Conservation (phyloP, 2,329 filamentous ascomycete species). For the Colletotrichum sp. region DNA sequence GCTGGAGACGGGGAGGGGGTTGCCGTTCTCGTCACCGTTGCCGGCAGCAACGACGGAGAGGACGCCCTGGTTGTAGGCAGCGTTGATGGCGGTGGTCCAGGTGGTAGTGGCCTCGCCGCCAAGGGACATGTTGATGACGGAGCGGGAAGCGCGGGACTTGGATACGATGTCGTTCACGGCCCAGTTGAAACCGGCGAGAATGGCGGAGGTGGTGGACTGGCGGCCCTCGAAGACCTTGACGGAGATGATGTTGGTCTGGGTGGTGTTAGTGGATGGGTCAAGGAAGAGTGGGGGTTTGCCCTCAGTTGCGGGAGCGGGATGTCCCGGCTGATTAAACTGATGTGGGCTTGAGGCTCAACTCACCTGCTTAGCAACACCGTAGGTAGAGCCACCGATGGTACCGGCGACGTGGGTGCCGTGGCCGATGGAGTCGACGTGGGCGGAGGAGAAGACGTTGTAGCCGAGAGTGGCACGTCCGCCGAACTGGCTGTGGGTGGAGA, state of each 20-base stretch:
- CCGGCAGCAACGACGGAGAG: slow-evolving; percentile 61
- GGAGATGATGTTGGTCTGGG: slow-evolving; percentile 39
- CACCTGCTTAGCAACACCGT: slow-evolving; percentile 50
- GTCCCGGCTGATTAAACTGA: not conserved
- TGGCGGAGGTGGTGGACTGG: slow-evolving; percentile 30
- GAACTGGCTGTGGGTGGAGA: slow-evolving; percentile 49
- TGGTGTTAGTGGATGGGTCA: not conserved
- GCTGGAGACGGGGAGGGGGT: slow-evolving; percentile 25
- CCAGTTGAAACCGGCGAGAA: slow-evolving; percentile 41
- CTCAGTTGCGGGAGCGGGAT: not conserved
- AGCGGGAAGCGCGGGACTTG: slow-evolving; percentile 41
- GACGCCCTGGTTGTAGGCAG: slow-evolving; percentile 50
- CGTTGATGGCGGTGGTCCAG: slow-evolving; percentile 55
- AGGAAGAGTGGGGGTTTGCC: not conserved
- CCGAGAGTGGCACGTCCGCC: slow-evolving; percentile 45
- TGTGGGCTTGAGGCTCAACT: not conserved
- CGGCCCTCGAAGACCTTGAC: slow-evolving; percentile 50
- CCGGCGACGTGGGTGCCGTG: slow-evolving; percentile 55
- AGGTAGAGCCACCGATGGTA: slow-evolving; percentile 47
- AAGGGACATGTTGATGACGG: slow-evolving; percentile 62
- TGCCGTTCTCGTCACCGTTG: slow-evolving; percentile 44
- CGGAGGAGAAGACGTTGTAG: slow-evolving; percentile 37
- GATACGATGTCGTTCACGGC: slow-evolving; percentile 49
- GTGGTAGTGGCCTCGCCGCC: slow-evolving; percentile 46
- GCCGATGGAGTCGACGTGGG: slow-evolving; percentile 41